Base-by-base conservation (phyloP, 495 filamentous ascomycete genomes). In the Penicillium subrubescens region DNA sequence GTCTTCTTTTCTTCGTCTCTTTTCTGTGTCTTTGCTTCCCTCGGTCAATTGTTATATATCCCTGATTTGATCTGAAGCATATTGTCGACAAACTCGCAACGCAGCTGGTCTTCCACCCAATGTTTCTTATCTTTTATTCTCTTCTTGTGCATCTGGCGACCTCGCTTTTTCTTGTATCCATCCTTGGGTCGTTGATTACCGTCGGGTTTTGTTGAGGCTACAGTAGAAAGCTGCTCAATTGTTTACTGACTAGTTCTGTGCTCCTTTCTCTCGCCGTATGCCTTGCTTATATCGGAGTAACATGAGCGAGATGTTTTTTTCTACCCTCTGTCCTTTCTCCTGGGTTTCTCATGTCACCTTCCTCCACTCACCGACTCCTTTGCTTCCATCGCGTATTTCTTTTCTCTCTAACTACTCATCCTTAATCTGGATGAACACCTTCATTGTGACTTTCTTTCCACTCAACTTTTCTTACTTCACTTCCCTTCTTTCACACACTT, bases 21-120 rank as follows among this genome's bases (percentile, higher is more conserved):
- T 39, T 57, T 33, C 46, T 54, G 43, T 21, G 21, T 65, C 58
- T 63, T 62, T 55, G 52, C 52, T 56, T 67, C 61, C 21, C 62
- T 50, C 65, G 19, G 34, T 37, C 53, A 39, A 35, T 39, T 56
- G 68, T 72, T 75, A 73, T 71, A 71, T 73, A 73, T 75, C 71
- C 71, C 68, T 70, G 68, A 62, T 73, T 73, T 68, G 69, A 71
- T 65, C 64, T 64, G 63, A 71, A 69, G 73, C 68, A 73, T 71
- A 63, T 50, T 60, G 61, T 67, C 64, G 59, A 68, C 61, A 66
- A 65, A 68, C 63, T 70, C 64, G 50, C 65, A 46, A 53, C 63
- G 61, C 53, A 68, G 71, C 63, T 68, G 63, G 58, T 59, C 33
- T 68, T 41, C 39, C 41, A 15, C 51, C 14, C 19, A n/a, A 31